Conservation (phyloP, 176 grass and related monocot species). For the Oryza australiensis region DNA sequence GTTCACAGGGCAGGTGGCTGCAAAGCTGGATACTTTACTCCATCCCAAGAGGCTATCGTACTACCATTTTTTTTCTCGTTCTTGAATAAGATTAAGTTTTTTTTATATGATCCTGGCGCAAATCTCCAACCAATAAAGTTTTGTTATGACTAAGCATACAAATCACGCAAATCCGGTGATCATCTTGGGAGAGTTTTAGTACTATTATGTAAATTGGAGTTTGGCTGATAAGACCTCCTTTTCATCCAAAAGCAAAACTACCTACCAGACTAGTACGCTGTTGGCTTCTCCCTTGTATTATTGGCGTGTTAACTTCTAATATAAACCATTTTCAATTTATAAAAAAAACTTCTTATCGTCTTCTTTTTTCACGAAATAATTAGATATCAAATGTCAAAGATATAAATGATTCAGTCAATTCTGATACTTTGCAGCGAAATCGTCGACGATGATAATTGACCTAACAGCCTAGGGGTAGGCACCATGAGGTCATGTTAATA, state of each 20-base stretch:
- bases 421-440: background rate
- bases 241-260: slow-evolving; percentile 35
- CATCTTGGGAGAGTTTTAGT: background rate
- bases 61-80: background rate
- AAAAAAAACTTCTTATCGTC: background rate
- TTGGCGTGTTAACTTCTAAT: background rate
- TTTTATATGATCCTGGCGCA: slow-evolving; percentile 22
- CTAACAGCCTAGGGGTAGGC: background rate
- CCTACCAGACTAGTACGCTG: slow-evolving; percentile 3
- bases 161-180: slow-evolving; percentile 33
- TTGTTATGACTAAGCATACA: slow-evolving; percentile 29
- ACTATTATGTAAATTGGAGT: background rate
- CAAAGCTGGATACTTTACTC: slow-evolving; percentile 34
- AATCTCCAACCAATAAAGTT: slow-evolving; percentile 39
- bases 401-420: background rate
- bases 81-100: slow-evolving; percentile 2
- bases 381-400: background rate
- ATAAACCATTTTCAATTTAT: background rate
- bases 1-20: slow-evolving; percentile 29
- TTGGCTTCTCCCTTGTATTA: background rate
- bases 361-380: background rate
- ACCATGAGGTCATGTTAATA: background rate
- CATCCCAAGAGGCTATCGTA: slow-evolving; percentile 29
- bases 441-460: background rate
- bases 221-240: slow-evolving; percentile 33